Evolutionary conservation across 176 grass and related monocot species (phyloP).

Genomic region (Pontederia paniculata): DNA sequence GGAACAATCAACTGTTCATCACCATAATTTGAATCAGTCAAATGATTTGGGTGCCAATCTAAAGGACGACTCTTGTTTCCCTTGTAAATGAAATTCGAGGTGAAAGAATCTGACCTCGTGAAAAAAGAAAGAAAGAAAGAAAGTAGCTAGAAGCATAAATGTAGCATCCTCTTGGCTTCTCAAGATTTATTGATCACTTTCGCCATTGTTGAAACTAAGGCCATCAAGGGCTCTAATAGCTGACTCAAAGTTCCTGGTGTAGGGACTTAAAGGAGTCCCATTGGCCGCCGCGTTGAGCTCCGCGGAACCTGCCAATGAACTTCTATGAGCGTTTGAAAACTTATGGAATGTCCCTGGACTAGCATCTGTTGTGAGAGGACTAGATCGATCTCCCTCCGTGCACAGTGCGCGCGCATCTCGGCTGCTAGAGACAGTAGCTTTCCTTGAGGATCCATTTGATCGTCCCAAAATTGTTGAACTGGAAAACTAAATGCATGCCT

Average conservation of each 20-base stretch:
- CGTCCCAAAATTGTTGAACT: constrained; percentile 49
- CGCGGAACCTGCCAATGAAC: constrained; percentile 28
- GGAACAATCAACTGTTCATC: no score
- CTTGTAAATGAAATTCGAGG: no score
- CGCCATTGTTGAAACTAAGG: constrained; percentile 38
- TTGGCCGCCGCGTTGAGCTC: constrained; percentile 30
- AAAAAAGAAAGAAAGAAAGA: no score
- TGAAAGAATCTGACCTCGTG: no score
- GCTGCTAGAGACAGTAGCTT: constrained; percentile 55
- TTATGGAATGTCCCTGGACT: constrained; percentile 38
- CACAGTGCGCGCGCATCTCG: constrained; percentile 19
- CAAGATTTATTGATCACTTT: not conserved
- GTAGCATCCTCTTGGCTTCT: no score
- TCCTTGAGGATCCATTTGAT: constrained; percentile 65
- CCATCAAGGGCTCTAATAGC: constrained; percentile 61
- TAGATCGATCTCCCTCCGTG: constrained; percentile 18
- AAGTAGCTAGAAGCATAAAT: no score
- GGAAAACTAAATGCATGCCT: constrained; percentile 50
- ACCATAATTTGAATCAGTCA: no score
- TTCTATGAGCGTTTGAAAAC: constrained; percentile 26
- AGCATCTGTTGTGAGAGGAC: constrained; percentile 32
- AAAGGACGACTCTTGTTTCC: no score
- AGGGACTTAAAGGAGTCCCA: constrained; percentile 31
- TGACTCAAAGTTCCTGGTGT: constrained; percentile 59
- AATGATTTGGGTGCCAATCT: no score